Evolutionary conservation across 179 eudicot species (phyloP).

Genomic region (Heliamphora pulchella): DNA sequence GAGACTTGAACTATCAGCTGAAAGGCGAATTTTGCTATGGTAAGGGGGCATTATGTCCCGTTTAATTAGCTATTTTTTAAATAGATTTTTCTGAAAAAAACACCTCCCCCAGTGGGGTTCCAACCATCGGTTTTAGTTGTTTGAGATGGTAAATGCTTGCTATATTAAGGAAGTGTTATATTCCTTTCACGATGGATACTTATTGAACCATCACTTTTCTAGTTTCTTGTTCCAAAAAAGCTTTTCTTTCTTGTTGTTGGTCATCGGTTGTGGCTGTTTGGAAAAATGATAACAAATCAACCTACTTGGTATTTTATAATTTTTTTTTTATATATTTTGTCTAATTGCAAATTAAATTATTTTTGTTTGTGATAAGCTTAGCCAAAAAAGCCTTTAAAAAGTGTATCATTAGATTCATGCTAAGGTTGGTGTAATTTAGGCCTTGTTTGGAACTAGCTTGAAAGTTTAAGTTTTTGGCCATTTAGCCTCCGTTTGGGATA

Average conservation of each 20-base stretch:
- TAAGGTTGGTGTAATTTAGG: background rate
- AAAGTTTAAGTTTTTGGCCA: too few relatives aligned
- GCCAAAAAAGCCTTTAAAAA: conserved; percentile 1
- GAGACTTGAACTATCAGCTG: background rate
- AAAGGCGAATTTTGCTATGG: background rate
- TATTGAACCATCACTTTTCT: background rate
- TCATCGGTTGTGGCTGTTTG: background rate
- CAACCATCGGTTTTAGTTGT: too few relatives aligned
- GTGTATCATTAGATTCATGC: background rate
- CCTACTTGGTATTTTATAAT: background rate
- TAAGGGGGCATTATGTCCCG: background rate
- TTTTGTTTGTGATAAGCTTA: background rate
- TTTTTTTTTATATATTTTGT: background rate
- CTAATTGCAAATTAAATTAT: background rate
- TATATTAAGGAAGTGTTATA: background rate
- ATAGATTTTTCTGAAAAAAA: too few relatives aligned
- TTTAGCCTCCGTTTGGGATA: too few relatives aligned
- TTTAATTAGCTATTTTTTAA: background rate
- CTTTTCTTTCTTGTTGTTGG: background rate
- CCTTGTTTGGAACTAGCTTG: too few relatives aligned
- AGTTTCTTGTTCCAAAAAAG: background rate
- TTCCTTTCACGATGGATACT: background rate
- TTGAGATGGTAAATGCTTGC: too few relatives aligned
- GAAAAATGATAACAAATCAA: background rate
- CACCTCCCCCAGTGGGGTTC: too few relatives aligned